phyloP scores from a whole-genome alignment of 2,329 filamentous ascomycete species.

The Sporothrix humicola region DNA sequence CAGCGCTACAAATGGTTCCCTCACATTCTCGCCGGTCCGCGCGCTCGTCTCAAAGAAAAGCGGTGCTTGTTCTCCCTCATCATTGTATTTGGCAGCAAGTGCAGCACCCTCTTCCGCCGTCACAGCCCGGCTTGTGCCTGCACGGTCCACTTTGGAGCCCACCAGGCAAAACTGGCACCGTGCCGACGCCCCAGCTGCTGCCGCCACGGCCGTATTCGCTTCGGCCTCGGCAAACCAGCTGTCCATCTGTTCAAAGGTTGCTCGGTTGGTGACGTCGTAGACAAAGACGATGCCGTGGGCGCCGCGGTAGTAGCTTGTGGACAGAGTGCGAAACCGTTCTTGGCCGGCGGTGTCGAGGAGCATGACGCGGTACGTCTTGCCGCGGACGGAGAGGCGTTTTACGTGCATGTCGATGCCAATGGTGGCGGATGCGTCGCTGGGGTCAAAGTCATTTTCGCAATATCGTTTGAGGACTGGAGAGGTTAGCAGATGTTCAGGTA shows the following conservation, averaged over 20 bases:
- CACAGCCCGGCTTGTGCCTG: constrained; percentile 50
- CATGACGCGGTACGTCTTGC: constrained; percentile 58
- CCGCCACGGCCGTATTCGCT: constrained; percentile 50
- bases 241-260: constrained; percentile 59
- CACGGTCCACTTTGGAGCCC: constrained; percentile 59
- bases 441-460: constrained; percentile 63
- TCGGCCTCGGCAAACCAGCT: constrained; percentile 61
- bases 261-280: constrained; percentile 56
- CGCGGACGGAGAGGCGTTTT: constrained; percentile 59
- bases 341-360: constrained; percentile 60
- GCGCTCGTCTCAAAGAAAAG: constrained; percentile 61
- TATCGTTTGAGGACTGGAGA: constrained; percentile 58
- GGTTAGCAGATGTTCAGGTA: constrained; percentile 9
- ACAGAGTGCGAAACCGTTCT: constrained; percentile 57
- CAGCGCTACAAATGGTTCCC: constrained; percentile 58
- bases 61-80: constrained; percentile 37
- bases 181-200: neutral
- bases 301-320: constrained; percentile 58
- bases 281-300: constrained; percentile 57
- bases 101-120: constrained; percentile 54
- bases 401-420: constrained; percentile 64
- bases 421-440: constrained; percentile 59
- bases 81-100: constrained; percentile 53
- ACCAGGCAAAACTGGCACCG: constrained; percentile 44
- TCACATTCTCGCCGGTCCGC: constrained; percentile 59